Evolutionary conservation across 2,329 filamentous ascomycete genomes (phyloP), one percentile per base, ranked within the genome.

Genomic region (Colletotrichum incanum): DNA sequence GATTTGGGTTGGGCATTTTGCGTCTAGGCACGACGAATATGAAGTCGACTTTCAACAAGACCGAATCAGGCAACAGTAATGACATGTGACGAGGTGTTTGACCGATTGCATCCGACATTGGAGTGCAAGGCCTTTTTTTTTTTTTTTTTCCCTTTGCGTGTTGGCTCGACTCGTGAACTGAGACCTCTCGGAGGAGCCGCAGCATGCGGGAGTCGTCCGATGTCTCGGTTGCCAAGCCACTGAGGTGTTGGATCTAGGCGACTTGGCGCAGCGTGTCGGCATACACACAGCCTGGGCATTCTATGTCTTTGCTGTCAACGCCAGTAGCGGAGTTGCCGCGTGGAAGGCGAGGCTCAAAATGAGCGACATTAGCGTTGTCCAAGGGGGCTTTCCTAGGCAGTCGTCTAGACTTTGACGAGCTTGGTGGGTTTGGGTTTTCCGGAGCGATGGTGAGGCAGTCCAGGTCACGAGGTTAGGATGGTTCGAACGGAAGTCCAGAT

Each of bases 171-270:
- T 23, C 37, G 11, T 64, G 16, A 45, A 54, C 23, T 64, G 37
- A 55, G 61, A 64, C 26, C 34, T 14, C 11, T 50, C 31, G 59
- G 20, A 50, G 31, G 23, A 63, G 60, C 34, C 45, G 60, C 34
- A 52, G 61, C 26, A 52, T 64, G 61, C 37, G 61, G 37, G n/a
- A 55, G 20, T 37, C 49, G 2, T 26, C 39, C 26, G 39, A 64
- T 64, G 61, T 64, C 49, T 64, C 49, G 39, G 61, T 18, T 64
- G 20, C 61, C 9, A 37, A 31, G 49, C 39, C 37, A 55, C 39
- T 31, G 49, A 45, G 37, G 31, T 49, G 18, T 28, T 8, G 34
- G 34, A 37, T 63, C 23, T 20, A 63, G 61, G 61, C 37, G 11
- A 26, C 49, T 55, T 64, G 61, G 61, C 49, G 49, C 26, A 37